Percentiles rank a stretch among this genome's conserved stretches.
Conservation (phyloP, 148 eudicot genomes). For the Arctostaphylos glauca region DNA sequence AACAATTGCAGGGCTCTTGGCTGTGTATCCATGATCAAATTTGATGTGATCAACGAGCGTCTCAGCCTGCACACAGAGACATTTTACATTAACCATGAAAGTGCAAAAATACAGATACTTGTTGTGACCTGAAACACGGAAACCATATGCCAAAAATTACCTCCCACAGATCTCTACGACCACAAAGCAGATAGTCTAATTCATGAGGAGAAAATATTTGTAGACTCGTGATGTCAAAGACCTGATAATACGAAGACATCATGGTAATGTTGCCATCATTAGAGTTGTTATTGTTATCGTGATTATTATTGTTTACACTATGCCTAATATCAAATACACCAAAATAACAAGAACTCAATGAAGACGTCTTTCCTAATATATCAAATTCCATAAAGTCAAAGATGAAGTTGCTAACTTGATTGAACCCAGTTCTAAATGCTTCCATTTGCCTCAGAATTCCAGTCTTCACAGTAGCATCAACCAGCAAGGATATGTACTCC, state of each 20-base stretch:
- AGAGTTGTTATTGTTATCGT: not conserved
- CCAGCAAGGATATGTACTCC: constrained; percentile 77
- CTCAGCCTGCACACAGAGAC: constrained; percentile 64
- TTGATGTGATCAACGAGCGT: constrained; percentile 87
- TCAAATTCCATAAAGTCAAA: not conserved
- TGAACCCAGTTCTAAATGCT: constrained; percentile 93
- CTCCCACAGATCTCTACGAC: constrained; percentile 97
- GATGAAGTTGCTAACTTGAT: constrained; percentile 49
- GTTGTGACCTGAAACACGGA: not conserved
- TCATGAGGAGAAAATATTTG: constrained; percentile 93
- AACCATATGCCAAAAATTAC: constrained; percentile 33
- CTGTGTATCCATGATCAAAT: constrained; percentile 97
- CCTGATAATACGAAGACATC: constrained; percentile 37
- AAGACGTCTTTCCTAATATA: not conserved
- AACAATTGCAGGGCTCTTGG: constrained; percentile 88
- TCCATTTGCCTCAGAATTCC: constrained; percentile 80
- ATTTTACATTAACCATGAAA: constrained; percentile 12
- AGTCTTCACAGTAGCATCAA: constrained; percentile 83
- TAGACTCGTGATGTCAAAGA: constrained; percentile 72
- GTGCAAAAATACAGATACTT: not conserved
- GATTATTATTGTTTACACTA: not conserved
- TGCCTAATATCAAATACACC: not conserved
- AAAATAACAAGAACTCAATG: not conserved
- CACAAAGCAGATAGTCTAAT: constrained; percentile 92
- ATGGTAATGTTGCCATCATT: not conserved